Base-by-base conservation (phyloP, 139 green algal genomes). In the Chlorella vulgaris region DNA sequence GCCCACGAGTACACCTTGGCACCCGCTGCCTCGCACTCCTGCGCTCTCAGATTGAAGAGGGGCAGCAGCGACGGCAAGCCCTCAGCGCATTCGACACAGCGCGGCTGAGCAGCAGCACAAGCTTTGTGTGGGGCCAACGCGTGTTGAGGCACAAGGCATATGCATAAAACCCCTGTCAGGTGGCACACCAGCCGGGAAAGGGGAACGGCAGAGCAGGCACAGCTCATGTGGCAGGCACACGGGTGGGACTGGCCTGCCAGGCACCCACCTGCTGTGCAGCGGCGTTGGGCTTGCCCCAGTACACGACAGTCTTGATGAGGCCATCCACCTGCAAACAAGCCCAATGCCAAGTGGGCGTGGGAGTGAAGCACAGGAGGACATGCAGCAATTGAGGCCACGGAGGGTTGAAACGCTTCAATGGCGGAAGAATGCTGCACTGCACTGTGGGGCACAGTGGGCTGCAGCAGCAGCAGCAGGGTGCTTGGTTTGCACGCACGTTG, bases 221-320 rank as follows among this genome's bases (percentile, higher is more conserved):
- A n/a, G n/a, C n/a, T n/a, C n/a, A n/a, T n/a, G n/a, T n/a, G 26
- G 26, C 21, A 67, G 24, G 58, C 15, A 21, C n/a, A 31, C 18
- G 15, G 21, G 24, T 29, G 58, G 24, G 5, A 24, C 22, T 50
- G 19, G 51, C 2, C 47, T 35, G 22, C n/a, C 31, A 58, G 3
- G 7, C 7, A 35, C 81, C n/a, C 74, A 82, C 70, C 75, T 85
- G 65, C 4, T 50, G 19, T 1, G 58, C 35, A 4, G 65, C 39
- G 1, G 50, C 60, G 33, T 84, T 74, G 31, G 21, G 35, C 35
- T 68, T 51, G 13, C 93, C 94, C 95, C 95, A 98, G 83, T 94
- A 95, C 3, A 97, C 87, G 0, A 98, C 86, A 1, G 76, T 81
- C 75, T 92, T 95, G 33, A 98, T 84, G 28, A 51, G 69, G 18